Evolutionary conservation across 1,139 yeast species (phyloP).

Genomic region (Debaryomyces nepalensis): DNA sequence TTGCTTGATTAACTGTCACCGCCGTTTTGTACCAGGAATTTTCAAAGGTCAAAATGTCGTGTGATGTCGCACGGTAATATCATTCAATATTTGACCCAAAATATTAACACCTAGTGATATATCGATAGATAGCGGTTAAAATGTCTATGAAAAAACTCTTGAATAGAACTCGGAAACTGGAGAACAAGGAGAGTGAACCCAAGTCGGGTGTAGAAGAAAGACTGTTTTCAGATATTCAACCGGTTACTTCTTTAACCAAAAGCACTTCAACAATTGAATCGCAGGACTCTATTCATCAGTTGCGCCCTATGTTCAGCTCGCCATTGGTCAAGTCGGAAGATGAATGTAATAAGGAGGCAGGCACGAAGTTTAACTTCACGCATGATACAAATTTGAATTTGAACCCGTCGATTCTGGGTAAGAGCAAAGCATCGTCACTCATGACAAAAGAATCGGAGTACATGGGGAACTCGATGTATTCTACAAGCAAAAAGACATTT

Average conservation of each 20-base stretch:
- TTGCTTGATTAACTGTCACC: neutral
- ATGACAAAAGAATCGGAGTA: constrained; percentile 34
- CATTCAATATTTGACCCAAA: neutral
- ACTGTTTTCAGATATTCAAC: constrained; percentile 5
- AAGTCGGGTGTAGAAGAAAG: constrained; percentile 3
- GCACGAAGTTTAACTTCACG: constrained; percentile 21
- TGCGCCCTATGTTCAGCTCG: constrained; percentile 38
- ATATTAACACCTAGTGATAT: neutral
- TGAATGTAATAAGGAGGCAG: neutral
- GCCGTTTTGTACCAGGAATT: constrained; percentile 2
- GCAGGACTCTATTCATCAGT: constrained; percentile 37
- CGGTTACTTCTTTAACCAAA: constrained; percentile 20
- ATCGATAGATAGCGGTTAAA: neutral
- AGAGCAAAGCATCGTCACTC: constrained; percentile 27
- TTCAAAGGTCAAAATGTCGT: constrained; percentile 6
- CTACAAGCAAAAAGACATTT: constrained; percentile 38
- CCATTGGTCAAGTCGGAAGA: constrained; percentile 13
- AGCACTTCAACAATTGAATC: constrained; percentile 39
- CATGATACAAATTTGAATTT: constrained; percentile 41
- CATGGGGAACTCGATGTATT: constrained; percentile 39
- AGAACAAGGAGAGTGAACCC: constrained; percentile 13
- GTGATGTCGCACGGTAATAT: constrained; percentile 1
- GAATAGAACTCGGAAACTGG: constrained; percentile 21
- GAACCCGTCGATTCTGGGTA: constrained; percentile 43
- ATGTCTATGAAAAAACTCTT: constrained; percentile 17